Evolutionary conservation across 1,284 basidiomycete species (phyloP).

Genomic region (Tilletia indica): DNA sequence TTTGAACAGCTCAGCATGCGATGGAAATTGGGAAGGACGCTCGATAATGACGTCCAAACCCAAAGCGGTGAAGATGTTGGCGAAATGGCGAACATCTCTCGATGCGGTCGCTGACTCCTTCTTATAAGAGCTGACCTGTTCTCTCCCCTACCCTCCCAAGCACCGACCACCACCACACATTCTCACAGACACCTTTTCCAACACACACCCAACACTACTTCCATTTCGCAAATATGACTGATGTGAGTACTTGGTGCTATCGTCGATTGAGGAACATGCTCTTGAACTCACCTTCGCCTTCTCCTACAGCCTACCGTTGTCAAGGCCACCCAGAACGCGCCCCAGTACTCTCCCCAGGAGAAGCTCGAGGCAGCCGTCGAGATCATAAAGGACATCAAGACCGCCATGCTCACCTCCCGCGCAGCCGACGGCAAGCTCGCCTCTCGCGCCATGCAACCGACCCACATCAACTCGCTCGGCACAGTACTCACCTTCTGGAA

Average conservation of each 20-base stretch:
- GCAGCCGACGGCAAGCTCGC: slow-evolving; percentile 73
- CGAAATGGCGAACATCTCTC: too few relatives aligned
- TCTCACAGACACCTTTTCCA: too few relatives aligned
- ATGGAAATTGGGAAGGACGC: too few relatives aligned
- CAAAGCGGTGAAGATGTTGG: too few relatives aligned
- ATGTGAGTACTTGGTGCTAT: neutral
- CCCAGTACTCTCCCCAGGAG: slow-evolving; percentile 30
- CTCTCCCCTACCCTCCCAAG: too few relatives aligned
- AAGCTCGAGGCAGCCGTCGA: slow-evolving; percentile 38
- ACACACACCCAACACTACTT: neutral
- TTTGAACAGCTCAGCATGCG: too few relatives aligned
- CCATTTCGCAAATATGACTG: neutral
- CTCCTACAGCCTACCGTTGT: slow-evolving; percentile 3
- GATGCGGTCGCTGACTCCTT: too few relatives aligned
- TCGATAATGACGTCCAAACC: too few relatives aligned
- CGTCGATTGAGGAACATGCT: neutral
- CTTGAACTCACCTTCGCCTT: neutral
- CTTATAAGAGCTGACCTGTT: too few relatives aligned
- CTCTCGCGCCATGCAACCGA: slow-evolving; percentile 77
- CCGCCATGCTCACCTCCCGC: slow-evolving; percentile 75
- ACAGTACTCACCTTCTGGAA: slow-evolving; percentile 38
- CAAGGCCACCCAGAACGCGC: slow-evolving; percentile 24
- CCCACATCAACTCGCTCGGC: slow-evolving; percentile 62
- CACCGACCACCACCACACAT: too few relatives aligned
- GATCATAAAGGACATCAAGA: slow-evolving; percentile 39